Base-by-base conservation (phyloP, 2,329 filamentous ascomycete genomes). In the Phialophora chinensis region DNA sequence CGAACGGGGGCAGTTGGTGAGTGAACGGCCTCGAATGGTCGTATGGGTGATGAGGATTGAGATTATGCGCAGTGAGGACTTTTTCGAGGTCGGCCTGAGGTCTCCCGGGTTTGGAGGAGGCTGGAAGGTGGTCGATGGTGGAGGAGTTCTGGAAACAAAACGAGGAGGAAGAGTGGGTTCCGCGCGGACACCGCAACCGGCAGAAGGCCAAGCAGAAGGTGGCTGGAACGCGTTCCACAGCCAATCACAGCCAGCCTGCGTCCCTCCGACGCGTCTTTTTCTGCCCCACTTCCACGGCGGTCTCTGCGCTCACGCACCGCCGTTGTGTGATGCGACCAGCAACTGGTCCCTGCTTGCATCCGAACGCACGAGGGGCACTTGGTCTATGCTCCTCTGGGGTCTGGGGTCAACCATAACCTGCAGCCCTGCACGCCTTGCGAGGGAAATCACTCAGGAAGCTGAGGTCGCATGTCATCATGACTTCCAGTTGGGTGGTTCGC, bases 11-110 rank as follows among this genome's bases (percentile, higher is more conserved):
- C 60, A 56, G 56, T 60, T 47, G 38, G 23, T 33, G 29, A 17
- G 23, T 8, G 52, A 65, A 47, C 57, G 60, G 62, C 44, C 56
- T 66, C 58, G 66, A 57, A 57, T 55, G 63, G 63, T 44, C 63
- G 53, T 59, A 52, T 66, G 68, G 17, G 33, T 54, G 60, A 60
- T 49, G 49, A 62, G 47, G 35, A 42, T 27, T 31, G 55, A 56
- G 57, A 54, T 25, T 38, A 20, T 66, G 63, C 38, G 53, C 53
- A 35, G 38, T 54, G 50, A 57, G 62, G 31, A 55, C 38, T 62
- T 59, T 61, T 67, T 63, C 58, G 53, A 70, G 58, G 66, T 70
- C 68, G 59, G 63, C 12, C 52, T 64, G 53, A 61, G 60, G 56
- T 62, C 62, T 65, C 59, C n/a, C n/a, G 47, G 14, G 25, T 42